A percentile compares a stretch with the other conserved stretches of the same genome.
These are phyloP conservation scores for Ophiocordyceps australis DNA, from an alignment of 2,329 filamentous ascomycete species.

Conservation along the genomic window DNA sequence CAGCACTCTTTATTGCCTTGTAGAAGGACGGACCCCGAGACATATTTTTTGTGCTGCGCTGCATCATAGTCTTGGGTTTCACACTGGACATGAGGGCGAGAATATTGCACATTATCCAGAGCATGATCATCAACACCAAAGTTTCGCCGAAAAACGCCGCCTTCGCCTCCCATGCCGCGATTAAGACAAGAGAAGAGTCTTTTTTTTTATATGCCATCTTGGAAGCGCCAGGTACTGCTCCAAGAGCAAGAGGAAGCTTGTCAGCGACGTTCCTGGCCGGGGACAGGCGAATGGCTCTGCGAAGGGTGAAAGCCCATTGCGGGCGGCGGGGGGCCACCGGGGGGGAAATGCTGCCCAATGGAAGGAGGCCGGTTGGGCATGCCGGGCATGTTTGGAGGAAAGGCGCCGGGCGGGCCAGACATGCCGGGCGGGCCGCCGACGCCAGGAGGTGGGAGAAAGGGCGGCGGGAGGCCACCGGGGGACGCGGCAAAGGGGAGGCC, in stretches of 20 bases:
- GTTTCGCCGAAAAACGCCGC: constrained; percentile 13
- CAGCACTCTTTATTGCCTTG: too few species aligned
- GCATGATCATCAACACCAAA: too few species aligned
- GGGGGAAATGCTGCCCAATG: constrained; percentile 24
- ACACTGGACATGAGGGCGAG: too few species aligned
- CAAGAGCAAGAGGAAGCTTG: too few species aligned
- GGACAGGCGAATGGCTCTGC: constrained; percentile 15
- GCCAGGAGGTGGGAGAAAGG: constrained; percentile 22
- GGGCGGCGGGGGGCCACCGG: constrained; percentile 12
- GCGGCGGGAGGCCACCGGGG: constrained; percentile 13
- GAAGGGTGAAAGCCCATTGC: constrained; percentile 15
- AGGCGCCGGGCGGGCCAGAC: constrained; percentile 8
- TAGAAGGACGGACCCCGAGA: too few species aligned
- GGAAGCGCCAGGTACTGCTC: too few species aligned
- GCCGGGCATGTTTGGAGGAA: constrained; percentile 12
- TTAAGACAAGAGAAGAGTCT: constrained; percentile 4
- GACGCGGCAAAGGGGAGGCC: constrained; percentile 18
- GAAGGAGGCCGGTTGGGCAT: constrained; percentile 19
- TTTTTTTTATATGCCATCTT: too few species aligned
- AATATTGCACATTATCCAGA: too few species aligned
- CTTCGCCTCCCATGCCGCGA: constrained; percentile 10
- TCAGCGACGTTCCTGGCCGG: neutral
- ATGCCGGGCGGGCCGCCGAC: constrained; percentile 6
- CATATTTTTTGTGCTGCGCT: too few species aligned
- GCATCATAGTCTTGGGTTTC: too few species aligned